phyloP scores from a whole-genome alignment of 1,284 basidiomycete species.

The Rhodotorula sp. region DNA sequence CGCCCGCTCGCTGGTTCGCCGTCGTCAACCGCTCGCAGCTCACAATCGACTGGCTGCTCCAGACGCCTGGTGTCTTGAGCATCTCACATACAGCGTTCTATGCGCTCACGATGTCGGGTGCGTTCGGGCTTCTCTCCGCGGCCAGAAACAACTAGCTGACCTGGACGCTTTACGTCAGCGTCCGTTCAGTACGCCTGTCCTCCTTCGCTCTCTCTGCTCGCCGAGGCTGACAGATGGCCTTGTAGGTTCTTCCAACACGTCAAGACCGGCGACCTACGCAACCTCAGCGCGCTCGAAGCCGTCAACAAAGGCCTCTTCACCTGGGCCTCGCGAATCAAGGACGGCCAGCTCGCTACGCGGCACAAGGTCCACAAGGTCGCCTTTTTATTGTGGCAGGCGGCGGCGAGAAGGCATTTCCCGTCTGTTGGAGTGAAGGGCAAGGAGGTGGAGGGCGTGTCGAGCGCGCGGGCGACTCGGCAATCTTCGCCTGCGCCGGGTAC shows the following conservation, averaged over 20 bases:
- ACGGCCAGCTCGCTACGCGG: background rate
- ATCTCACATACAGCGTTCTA: background rate
- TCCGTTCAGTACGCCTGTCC: background rate
- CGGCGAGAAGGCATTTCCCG: constrained; percentile 2
- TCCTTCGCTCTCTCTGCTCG: background rate
- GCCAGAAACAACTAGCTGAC: background rate
- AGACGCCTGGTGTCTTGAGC: background rate
- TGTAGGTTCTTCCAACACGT: background rate
- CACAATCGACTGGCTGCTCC: background rate
- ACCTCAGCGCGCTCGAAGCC: background rate
- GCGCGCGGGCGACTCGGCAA: too few relatives aligned
- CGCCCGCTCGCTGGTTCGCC: constrained; percentile 8
- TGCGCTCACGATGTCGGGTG: background rate
- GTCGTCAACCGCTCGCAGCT: constrained; percentile 2
- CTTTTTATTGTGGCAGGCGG: background rate
- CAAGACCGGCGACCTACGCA: background rate
- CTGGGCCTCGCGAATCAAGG: background rate
- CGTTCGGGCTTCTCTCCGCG: background rate
- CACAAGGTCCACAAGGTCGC: constrained; percentile 1
- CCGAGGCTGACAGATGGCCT: too few relatives aligned
- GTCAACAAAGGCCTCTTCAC: background rate
- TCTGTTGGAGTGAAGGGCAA: background rate
- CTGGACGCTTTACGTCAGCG: background rate
- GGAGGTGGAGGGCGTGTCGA: background rate
- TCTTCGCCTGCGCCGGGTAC: too few relatives aligned